Percentiles rank a stretch among this genome's conserved stretches.
Evolutionary conservation across 2,329 filamentous ascomycete genomes (phyloP).

Genomic region (Fusarium metavorans): DNA sequence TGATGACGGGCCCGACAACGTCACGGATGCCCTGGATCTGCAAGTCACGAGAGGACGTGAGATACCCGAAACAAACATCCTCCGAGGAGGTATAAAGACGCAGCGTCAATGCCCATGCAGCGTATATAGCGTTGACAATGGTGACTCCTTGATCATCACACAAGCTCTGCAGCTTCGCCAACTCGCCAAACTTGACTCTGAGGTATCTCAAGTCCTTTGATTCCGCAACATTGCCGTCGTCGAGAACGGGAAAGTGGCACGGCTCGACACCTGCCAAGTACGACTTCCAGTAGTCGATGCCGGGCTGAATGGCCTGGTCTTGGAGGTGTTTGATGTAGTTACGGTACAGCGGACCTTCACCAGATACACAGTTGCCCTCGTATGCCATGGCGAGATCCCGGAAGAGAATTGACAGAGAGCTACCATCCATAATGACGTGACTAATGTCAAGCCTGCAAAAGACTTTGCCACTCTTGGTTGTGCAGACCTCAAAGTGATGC

Average conservation of each 20-base stretch:
- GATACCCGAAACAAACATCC: conserved; percentile 66
- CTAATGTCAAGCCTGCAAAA: conserved; percentile 41
- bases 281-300: conserved; percentile 30
- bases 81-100: conserved; percentile 56
- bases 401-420: conserved; percentile 37
- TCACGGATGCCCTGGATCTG: conserved; percentile 60
- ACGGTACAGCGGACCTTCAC: conserved; percentile 29
- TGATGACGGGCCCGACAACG: conserved; percentile 65
- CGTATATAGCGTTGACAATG: conserved; percentile 35
- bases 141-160: conserved; percentile 26
- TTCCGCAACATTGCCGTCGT: conserved; percentile 17
- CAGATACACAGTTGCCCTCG: neutral
- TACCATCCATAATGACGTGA: conserved; percentile 39
- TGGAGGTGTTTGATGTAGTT: conserved; percentile 31
- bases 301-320: neutral
- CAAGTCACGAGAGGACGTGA: conserved; percentile 64
- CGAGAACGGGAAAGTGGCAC: conserved; percentile 32
- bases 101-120: conserved; percentile 37
- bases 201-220: conserved; percentile 29
- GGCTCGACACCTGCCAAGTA: conserved; percentile 32
- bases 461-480: conserved; percentile 33
- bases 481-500: conserved; percentile 36
- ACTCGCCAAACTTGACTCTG: conserved; percentile 32
- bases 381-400: conserved; percentile 33
- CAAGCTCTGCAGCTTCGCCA: conserved; percentile 12